Percentiles rank a stretch among this genome's conserved stretches.
Conservation (phyloP, 495 filamentous ascomycete species). For the Hypoxylon lienhwacheense region DNA sequence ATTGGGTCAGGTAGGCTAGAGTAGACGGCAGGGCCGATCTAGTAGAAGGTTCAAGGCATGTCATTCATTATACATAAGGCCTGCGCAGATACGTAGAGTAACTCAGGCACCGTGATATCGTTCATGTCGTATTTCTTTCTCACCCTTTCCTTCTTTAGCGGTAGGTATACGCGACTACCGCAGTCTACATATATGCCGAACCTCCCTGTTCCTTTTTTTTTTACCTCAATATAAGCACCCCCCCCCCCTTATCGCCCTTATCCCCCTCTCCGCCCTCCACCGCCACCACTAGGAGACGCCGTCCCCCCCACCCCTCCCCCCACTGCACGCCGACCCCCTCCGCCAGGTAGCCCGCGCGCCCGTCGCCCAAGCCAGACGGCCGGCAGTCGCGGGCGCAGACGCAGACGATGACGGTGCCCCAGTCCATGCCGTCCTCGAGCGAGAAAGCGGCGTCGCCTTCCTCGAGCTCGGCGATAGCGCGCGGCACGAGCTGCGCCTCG, state of each 20-base stretch:
- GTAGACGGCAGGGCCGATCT: no score
- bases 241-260: background rate
- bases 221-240: background rate
- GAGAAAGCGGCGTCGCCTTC: conserved; percentile 71
- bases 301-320: conserved; percentile 98
- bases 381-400: conserved; percentile 77
- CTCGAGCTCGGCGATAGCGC: conserved; percentile 88
- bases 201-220: no score
- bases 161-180: no score
- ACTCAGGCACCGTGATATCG: no score
- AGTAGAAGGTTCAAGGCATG: no score
- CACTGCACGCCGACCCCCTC: conserved; percentile 98
- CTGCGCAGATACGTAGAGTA: no score
- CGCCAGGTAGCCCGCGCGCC: conserved; percentile 71
- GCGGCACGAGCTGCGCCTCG: conserved; percentile 80
- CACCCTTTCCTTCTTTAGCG: no score
- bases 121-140: no score
- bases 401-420: conserved; percentile 92
- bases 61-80: no score
- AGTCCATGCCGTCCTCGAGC: conserved; percentile 96
- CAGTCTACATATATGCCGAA: no score
- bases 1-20: no score
- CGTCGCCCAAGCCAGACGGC: conserved; percentile 50
- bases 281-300: conserved; percentile 34
- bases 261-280: conserved; percentile 20